Evolutionary conservation across 176 grass and related monocot genomes (phyloP).

Genomic region (Triticum dicoccoides): DNA sequence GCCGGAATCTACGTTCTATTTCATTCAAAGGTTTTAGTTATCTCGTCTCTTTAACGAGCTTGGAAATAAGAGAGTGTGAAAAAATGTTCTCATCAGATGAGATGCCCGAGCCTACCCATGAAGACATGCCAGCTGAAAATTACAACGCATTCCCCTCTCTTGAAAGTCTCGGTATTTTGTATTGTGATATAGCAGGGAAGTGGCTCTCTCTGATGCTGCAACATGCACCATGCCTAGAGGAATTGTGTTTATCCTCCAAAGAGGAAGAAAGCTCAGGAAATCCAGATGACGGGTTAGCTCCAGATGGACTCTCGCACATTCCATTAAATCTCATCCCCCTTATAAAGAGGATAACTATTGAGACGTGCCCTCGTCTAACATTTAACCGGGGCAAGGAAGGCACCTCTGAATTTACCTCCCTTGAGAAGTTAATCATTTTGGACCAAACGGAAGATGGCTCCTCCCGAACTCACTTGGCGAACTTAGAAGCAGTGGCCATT

Average conservation of each 20-base stretch:
- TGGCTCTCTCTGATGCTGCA: not conserved
- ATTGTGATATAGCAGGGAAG: not conserved
- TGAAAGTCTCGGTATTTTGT: fast-evolving
- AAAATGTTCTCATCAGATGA: not conserved
- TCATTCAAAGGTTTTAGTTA: not conserved
- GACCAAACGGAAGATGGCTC: too few relatives aligned
- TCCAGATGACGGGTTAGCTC: too few relatives aligned
- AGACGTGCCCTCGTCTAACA: fast-evolving
- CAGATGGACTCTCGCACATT: not conserved
- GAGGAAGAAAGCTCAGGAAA: too few relatives aligned
- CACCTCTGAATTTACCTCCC: too few relatives aligned
- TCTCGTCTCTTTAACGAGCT: not conserved
- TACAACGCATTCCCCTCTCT: not conserved
- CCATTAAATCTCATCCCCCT: not conserved
- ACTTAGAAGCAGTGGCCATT: too few relatives aligned
- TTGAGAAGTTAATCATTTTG: not conserved
- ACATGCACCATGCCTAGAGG: not conserved
- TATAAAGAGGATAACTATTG: not conserved
- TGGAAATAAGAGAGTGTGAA: fast-evolving
- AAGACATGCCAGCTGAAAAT: not conserved
- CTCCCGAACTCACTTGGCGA: not conserved
- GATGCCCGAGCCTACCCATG: not conserved
- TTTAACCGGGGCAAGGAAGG: not conserved
- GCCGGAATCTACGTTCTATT: not conserved
- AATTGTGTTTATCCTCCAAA: not conserved